Conservation (phyloP, 2,329 filamentous ascomycete species). For the Cladophialophora yegresii region DNA sequence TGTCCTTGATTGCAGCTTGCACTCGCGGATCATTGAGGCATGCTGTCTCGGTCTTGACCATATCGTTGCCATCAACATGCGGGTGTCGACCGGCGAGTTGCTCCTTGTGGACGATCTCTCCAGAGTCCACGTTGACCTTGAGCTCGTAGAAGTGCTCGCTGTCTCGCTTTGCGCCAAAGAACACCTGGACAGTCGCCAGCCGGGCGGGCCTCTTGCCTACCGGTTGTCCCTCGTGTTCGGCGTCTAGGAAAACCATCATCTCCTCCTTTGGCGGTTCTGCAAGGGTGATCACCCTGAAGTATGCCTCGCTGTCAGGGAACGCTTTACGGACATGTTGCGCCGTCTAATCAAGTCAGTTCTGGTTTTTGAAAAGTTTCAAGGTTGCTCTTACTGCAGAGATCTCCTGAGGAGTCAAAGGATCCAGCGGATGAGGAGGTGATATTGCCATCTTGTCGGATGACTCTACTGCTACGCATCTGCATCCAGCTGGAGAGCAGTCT, state of each 20-base stretch:
- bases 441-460: constrained; percentile 6
- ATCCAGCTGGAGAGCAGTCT: not conserved
- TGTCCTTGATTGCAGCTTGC: constrained; percentile 46
- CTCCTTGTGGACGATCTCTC: constrained; percentile 38
- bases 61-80: constrained; percentile 53
- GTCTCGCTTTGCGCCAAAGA: constrained; percentile 40
- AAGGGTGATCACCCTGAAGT: constrained; percentile 56
- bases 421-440: constrained; percentile 38
- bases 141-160: constrained; percentile 44
- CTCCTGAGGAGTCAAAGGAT: constrained; percentile 40
- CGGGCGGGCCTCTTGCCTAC: constrained; percentile 40
- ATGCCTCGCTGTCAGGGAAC: constrained; percentile 41
- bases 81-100: constrained; percentile 49
- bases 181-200: constrained; percentile 43
- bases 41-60: constrained; percentile 52
- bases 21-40: constrained; percentile 51
- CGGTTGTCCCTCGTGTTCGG: constrained; percentile 39
- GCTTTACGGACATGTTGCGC: constrained; percentile 43
- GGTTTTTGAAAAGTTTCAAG: not conserved
- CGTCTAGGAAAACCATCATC: constrained; percentile 51
- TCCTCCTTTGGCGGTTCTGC: constrained; percentile 54
- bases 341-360: constrained; percentile 26
- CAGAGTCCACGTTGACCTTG: constrained; percentile 36
- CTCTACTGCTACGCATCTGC: not conserved
- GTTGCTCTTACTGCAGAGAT: constrained; percentile 37